These are phyloP conservation scores for Psilocybe subaeruginosa DNA, from an alignment of 768 basidiomycete species.

Conservation along the genomic window DNA sequence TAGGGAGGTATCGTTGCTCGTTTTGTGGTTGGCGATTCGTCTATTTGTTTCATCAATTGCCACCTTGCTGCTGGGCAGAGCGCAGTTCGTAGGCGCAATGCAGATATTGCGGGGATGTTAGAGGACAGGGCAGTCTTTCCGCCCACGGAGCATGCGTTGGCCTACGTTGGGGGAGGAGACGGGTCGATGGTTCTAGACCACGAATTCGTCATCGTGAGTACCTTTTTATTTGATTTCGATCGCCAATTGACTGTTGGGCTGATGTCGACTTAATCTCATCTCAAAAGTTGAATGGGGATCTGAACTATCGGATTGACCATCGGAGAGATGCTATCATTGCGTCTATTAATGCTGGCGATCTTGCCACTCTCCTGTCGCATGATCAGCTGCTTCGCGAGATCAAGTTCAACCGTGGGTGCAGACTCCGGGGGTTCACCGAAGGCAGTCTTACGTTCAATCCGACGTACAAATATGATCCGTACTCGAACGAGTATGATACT, in stretches of 20 bases:
- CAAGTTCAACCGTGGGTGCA: slow-evolving; percentile 84
- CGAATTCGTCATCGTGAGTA: slow-evolving; percentile 86
- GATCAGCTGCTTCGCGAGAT: slow-evolving; percentile 94
- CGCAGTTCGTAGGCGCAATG: slow-evolving; percentile 80
- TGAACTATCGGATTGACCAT: slow-evolving; percentile 98
- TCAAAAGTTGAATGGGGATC: slow-evolving; percentile 81
- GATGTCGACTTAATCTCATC: background rate
- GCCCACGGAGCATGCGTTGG: slow-evolving; percentile 54
- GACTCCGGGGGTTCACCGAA: slow-evolving; percentile 82
- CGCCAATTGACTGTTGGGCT: background rate
- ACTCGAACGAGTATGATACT: slow-evolving; percentile 79
- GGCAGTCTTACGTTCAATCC: slow-evolving; percentile 83
- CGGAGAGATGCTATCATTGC: slow-evolving; percentile 82
- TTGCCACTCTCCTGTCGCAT: slow-evolving; percentile 63
- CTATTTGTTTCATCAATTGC: slow-evolving; percentile 93
- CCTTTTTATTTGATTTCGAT: background rate
- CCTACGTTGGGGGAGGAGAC: slow-evolving; percentile 89
- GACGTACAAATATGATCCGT: slow-evolving; percentile 94
- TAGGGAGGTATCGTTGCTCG: slow-evolving; percentile 92
- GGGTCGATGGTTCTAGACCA: slow-evolving; percentile 94
- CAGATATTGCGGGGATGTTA: slow-evolving; percentile 84
- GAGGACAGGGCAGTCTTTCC: slow-evolving; percentile 79
- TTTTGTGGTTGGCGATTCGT: slow-evolving; percentile 89
- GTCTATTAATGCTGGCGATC: slow-evolving; percentile 68
- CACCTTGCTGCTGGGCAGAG: slow-evolving; percentile 96